Percentiles rank a stretch among this genome's conserved stretches.
These are phyloP conservation scores for Fusarium newnesense DNA, from an alignment of 2,329 filamentous ascomycete species.

Conservation along the genomic window DNA sequence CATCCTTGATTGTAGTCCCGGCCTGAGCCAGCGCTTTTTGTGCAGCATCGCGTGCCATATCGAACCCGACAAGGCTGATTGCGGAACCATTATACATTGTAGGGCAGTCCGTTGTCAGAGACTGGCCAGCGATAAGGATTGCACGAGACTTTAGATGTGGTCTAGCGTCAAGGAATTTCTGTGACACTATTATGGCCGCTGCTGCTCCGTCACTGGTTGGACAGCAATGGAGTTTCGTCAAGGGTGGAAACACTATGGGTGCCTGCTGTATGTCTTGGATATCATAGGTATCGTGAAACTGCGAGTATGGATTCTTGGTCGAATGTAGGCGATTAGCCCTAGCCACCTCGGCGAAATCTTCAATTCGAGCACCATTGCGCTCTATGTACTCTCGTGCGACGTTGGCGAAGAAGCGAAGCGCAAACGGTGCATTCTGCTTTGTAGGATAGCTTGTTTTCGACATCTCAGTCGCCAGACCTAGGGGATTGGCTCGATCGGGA, in stretches of 20 bases:
- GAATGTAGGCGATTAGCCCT: slow-evolving; percentile 93
- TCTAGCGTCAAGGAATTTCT: slow-evolving; percentile 85
- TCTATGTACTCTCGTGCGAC: slow-evolving; percentile 95
- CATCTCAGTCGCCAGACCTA: slow-evolving; percentile 57
- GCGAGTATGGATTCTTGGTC: slow-evolving; percentile 93
- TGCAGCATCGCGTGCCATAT: too few species aligned
- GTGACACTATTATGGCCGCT: slow-evolving; percentile 87
- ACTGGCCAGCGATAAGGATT: slow-evolving; percentile 92
- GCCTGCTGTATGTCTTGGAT: slow-evolving; percentile 81
- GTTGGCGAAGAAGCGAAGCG: slow-evolving; percentile 92
- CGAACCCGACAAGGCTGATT: too few species aligned
- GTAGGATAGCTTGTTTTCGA: slow-evolving; percentile 52
- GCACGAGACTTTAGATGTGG: slow-evolving; percentile 77
- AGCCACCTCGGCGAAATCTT: slow-evolving; percentile 95
- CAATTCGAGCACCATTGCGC: slow-evolving; percentile 82
- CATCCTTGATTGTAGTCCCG: slow-evolving; percentile 73
- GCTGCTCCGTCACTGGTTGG: slow-evolving; percentile 94
- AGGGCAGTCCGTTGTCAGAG: slow-evolving; percentile 77
- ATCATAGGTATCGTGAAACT: slow-evolving; percentile 93
- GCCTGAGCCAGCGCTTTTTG: slow-evolving; percentile 71
- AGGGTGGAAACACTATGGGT: slow-evolving; percentile 82
- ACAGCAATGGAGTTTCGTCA: slow-evolving; percentile 99
- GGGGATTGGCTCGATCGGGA: slow-evolving; percentile 85
- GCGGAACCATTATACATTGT: too few species aligned
- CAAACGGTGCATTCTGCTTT: slow-evolving; percentile 78